phyloP scores from a whole-genome alignment of 208 protist genomes.

The Balamuthia mandrillaris region DNA sequence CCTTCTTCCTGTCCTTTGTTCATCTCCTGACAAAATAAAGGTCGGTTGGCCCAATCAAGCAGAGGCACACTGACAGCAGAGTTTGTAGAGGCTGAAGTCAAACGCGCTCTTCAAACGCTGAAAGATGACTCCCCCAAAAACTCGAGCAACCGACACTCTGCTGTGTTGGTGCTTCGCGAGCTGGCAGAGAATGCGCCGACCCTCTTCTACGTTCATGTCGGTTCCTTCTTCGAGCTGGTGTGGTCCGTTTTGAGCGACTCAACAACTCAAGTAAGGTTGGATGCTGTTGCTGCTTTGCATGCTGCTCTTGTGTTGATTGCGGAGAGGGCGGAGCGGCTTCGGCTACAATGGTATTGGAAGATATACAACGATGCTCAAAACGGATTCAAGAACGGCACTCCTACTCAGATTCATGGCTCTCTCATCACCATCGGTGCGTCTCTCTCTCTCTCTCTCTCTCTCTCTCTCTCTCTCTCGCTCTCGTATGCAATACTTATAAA shows the following conservation, averaged over 20 bases:
- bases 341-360: conserved; percentile 68
- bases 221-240: conserved; percentile 71
- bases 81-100: conserved; percentile 77
- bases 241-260: conserved; percentile 47
- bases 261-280: not conserved
- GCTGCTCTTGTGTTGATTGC: conserved; percentile 69
- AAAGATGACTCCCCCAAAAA: conserved; percentile 40
- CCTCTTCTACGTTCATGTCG: conserved; percentile 76
- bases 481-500: not conserved
- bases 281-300: conserved; percentile 51
- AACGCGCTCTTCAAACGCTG: conserved; percentile 76
- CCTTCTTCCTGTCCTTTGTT: conserved; percentile 55
- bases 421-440: conserved; percentile 56
- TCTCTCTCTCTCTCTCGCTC: no score
- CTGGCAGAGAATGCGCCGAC: conserved; percentile 77
- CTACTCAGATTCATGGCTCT: conserved; percentile 68
- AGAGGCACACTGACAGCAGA: conserved; percentile 75
- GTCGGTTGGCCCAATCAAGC: conserved; percentile 64
- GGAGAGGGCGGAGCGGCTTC: conserved; percentile 61
- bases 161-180: conserved; percentile 74
- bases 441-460: not conserved
- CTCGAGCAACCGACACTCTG: conserved; percentile 48
- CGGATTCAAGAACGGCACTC: conserved; percentile 23
- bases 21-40: conserved; percentile 64
- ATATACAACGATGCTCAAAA: conserved; percentile 73